Percentiles rank a stretch among this genome's conserved stretches.
These are phyloP conservation scores for Plasmopara viticola DNA, from an alignment of 352 stramenopile species.

Conservation along the genomic window DNA sequence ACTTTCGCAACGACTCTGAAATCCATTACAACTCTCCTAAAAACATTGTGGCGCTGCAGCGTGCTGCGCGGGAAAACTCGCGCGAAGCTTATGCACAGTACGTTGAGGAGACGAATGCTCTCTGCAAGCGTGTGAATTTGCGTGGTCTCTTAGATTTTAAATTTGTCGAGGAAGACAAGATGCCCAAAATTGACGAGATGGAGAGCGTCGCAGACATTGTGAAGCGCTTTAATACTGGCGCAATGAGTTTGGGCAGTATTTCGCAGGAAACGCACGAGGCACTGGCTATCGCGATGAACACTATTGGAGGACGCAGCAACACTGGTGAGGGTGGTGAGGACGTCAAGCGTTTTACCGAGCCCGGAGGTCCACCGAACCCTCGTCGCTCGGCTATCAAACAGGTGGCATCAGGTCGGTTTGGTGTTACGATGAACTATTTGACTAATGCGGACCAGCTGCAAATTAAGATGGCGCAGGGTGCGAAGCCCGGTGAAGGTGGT, in stretches of 20 bases:
- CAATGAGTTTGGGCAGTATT: slow-evolving; percentile 95
- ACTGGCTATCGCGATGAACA: slow-evolving; percentile 94
- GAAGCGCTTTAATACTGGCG: slow-evolving; percentile 94
- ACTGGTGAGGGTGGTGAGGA: slow-evolving; percentile 96
- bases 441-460: slow-evolving; percentile 96
- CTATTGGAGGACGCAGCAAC: slow-evolving; percentile 90
- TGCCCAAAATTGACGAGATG: slow-evolving; percentile 89
- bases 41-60: slow-evolving; percentile 93
- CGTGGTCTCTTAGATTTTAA: slow-evolving; percentile 94
- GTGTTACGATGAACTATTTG: slow-evolving; percentile 95
- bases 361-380: slow-evolving; percentile 35
- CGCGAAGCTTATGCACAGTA: slow-evolving; percentile 92
- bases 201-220: slow-evolving; percentile 91
- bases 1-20: slow-evolving; percentile 92
- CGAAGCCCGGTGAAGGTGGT: slow-evolving; percentile 95
- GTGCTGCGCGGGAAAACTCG: slow-evolving; percentile 89
- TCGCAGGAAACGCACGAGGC: slow-evolving; percentile 94
- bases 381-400: slow-evolving; percentile 93
- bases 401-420: slow-evolving; percentile 93
- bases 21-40: slow-evolving; percentile 94
- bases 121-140: slow-evolving; percentile 87
- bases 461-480: slow-evolving; percentile 98
- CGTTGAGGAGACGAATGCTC: slow-evolving; percentile 84
- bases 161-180: slow-evolving; percentile 83
- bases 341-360: slow-evolving; percentile 56